Evolutionary conservation across 2,329 filamentous ascomycete genomes (phyloP), one percentile per base, ranked within the genome.

Genomic region (Epicoccum nigrum): DNA sequence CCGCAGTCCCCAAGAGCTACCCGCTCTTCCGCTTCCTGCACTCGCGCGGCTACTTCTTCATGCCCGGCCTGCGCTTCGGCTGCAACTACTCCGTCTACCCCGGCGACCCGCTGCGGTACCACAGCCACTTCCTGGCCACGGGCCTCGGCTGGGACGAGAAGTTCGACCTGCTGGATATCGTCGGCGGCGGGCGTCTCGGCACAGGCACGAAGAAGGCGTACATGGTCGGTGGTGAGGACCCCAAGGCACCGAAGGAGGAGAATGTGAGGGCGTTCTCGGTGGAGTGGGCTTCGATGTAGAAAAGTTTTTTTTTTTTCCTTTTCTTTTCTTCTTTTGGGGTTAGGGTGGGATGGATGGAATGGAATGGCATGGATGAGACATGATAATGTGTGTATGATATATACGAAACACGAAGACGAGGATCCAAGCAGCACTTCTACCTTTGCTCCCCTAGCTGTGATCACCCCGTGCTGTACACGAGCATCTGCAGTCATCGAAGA

Each of bases 151-250:
- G 92, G 91, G 86, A 97, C 54, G 85, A 96, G 64, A 85, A 92
- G 62, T 87, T 99, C 49, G 83, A 89, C 30, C 78, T 97, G 65
- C 81, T 97, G 60, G 89, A 96, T 60, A 78, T 99, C 12, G 87
- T 97, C 13, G 88, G 86, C 16, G 92, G 91, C 7, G 94, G 94
- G 4, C 82, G 94, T 61, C 74, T 99, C 56, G 94, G 92, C 0
- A 97, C 94, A 2, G 90, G 90, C 41, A 94, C 97, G 16, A 99
- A 99, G 80, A 99, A 99, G 75, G 90, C 90, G 0, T 97, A 92
- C 65, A 77, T 99, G 45, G 82, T 99, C 50, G 93, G 92, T 6
- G 92, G 90, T 0, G 79, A 83, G 62, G 70, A 67, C 33, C 51
- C 20, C 4, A 54, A 55, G 23, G 50, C 45, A 16, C 20, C 15